Percentiles rank a stretch among this genome's conserved stretches.
Conservation (phyloP, 2,329 filamentous ascomycete genomes). For the Colletotrichum chlorophyti region DNA sequence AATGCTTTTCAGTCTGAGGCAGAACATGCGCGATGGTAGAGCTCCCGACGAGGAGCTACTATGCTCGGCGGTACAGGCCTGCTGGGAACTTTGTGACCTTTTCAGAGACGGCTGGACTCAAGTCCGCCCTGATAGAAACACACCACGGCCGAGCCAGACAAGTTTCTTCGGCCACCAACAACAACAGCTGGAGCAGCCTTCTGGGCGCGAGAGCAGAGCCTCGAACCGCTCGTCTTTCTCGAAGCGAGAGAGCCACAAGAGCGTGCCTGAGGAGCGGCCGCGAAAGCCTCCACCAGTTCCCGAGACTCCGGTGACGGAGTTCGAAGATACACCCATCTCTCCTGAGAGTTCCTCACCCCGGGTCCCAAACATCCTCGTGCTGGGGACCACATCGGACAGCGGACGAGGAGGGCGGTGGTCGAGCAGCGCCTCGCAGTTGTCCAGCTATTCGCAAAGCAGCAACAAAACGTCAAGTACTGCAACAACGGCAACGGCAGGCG, state of each 20-base stretch:
- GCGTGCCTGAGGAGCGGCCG: conserved; percentile 55
- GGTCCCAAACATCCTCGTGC: conserved; percentile 86
- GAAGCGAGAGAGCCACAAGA: conserved; percentile 61
- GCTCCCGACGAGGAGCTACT: conserved; percentile 82
- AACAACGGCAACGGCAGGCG: conserved; percentile 70
- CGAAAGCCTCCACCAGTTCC: conserved; percentile 63
- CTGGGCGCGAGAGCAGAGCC: conserved; percentile 54
- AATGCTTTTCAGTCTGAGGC: conserved; percentile 89
- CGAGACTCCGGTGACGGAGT: conserved; percentile 94
- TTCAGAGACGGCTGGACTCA: conserved; percentile 94
- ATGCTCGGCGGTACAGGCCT: conserved; percentile 87
- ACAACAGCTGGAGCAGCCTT: conserved; percentile 53
- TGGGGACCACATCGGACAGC: conserved; percentile 71
- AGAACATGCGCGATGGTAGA: conserved; percentile 78
- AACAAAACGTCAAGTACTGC: conserved; percentile 73
- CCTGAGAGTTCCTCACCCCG: conserved; percentile 78
- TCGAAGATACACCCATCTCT: conserved; percentile 87
- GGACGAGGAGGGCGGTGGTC: conserved; percentile 78
- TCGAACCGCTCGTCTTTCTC: conserved; percentile 61
- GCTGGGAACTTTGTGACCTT: conserved; percentile 93
- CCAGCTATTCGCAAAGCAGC: conserved; percentile 77
- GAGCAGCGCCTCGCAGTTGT: conserved; percentile 79
- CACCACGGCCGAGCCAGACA: conserved; percentile 81
- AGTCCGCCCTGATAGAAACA: conserved; percentile 83
- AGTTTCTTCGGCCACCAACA: conserved; percentile 66